These are phyloP conservation scores for Ormosia emarginata DNA, from an alignment of 306 rosid genomes.

Conservation along the genomic window DNA sequence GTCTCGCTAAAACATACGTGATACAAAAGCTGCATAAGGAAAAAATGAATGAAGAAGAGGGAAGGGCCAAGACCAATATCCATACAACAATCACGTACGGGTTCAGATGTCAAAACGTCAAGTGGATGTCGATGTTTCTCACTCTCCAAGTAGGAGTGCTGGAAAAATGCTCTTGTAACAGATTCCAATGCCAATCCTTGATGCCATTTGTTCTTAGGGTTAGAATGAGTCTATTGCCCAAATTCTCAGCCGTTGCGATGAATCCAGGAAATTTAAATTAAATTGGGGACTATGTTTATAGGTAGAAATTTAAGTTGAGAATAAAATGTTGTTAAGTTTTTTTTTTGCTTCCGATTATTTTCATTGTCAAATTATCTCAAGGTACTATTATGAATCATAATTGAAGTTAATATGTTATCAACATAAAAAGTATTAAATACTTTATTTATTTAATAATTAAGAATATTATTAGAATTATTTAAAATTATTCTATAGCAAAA, in stretches of 20 bases:
- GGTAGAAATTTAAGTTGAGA: not conserved
- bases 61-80: not conserved
- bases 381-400: too few relatives aligned
- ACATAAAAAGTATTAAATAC: too few relatives aligned
- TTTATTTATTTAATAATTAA: too few relatives aligned
- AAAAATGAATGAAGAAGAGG: not conserved
- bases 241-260: not conserved
- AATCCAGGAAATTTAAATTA: not conserved
- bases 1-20: conserved; percentile 2
- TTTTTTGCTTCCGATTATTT: too few relatives aligned
- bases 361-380: too few relatives aligned
- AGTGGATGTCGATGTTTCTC: conserved; percentile 16
- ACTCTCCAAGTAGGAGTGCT: not conserved
- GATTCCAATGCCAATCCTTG: not conserved
- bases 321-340: not conserved
- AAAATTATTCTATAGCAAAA: too few relatives aligned
- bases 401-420: too few relatives aligned
- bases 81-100: not conserved
- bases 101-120: not conserved
- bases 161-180: not conserved
- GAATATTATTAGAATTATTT: too few relatives aligned
- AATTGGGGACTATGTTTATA: not conserved
- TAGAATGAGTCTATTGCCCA: not conserved
- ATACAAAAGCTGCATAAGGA: not conserved
- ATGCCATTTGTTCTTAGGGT: not conserved